These are phyloP conservation scores for Letharia lupina DNA, from an alignment of 495 filamentous ascomycete genomes.

Conservation along the genomic window DNA sequence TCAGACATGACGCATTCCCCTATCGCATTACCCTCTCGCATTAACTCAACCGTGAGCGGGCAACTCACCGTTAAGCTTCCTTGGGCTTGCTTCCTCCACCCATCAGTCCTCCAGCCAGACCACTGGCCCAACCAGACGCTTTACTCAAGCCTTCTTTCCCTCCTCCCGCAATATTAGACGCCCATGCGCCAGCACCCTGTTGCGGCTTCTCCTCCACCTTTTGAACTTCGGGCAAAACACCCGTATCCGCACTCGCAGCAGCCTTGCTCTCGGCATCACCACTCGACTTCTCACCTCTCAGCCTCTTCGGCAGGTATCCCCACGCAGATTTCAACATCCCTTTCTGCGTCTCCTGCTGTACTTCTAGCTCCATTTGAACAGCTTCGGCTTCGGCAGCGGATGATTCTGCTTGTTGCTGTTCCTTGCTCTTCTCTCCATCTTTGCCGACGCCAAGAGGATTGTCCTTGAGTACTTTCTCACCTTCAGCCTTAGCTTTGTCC, in stretches of 20 bases:
- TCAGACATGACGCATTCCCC: neutral
- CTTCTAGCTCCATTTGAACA: conserved; percentile 35
- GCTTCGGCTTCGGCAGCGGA: conserved; percentile 25
- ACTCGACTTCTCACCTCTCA: conserved; percentile 13
- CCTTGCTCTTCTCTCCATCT: conserved; percentile 33
- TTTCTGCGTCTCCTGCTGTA: conserved; percentile 47
- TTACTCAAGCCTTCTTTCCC: conserved; percentile 14
- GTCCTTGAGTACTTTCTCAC: conserved; percentile 28
- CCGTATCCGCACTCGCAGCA: conserved; percentile 12
- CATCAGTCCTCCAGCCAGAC: conserved; percentile 10
- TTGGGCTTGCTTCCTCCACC: conserved; percentile 9
- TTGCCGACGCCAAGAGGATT: conserved; percentile 29
- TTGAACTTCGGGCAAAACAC: neutral
- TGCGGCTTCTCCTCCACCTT: conserved; percentile 6
- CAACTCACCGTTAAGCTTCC: neutral
- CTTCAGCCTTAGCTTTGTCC: conserved; percentile 30
- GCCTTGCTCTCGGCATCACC: conserved; percentile 12
- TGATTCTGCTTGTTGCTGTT: conserved; percentile 22
- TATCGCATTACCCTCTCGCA: neutral
- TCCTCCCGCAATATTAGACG: conserved; percentile 11
- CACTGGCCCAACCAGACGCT: conserved; percentile 10
- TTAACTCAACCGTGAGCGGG: neutral
- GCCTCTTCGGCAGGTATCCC: conserved; percentile 12
- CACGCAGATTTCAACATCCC: conserved; percentile 33
- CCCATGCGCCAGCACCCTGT: conserved; percentile 10